Conservation (phyloP, 352 stramenopile genomes). For the Peronosclerospora sorghi region DNA sequence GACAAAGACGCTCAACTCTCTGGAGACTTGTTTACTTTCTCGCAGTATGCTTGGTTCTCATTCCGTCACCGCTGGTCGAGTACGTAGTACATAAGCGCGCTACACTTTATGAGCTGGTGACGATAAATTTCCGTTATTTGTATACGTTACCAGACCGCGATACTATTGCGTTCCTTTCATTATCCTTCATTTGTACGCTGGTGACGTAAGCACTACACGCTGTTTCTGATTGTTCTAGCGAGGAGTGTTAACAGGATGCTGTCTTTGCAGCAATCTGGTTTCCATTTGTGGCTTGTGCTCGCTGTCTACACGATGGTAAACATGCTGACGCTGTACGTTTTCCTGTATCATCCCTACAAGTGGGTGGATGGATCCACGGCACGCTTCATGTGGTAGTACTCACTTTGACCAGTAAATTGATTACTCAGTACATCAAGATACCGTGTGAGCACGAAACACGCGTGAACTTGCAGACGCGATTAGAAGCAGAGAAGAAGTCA, state of each 20-base stretch:
- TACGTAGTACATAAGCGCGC: conserved; percentile 20
- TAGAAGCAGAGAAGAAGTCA: too few relatives aligned
- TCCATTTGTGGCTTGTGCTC: conserved; percentile 27
- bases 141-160: conserved; percentile 36
- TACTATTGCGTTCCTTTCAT: conserved; percentile 79
- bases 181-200: conserved; percentile 66
- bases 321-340: conserved; percentile 55
- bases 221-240: not conserved
- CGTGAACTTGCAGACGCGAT: too few relatives aligned
- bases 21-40: conserved; percentile 68
- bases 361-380: conserved; percentile 73
- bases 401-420: too few relatives aligned
- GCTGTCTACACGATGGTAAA: conserved; percentile 53
- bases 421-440: too few relatives aligned
- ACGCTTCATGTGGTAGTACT: conserved; percentile 81
- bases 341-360: conserved; percentile 49
- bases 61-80: conserved; percentile 84
- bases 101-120: not conserved
- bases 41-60: conserved; percentile 68
- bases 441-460: too few relatives aligned
- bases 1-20: conserved; percentile 41
- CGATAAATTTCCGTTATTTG: not conserved
- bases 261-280: conserved; percentile 41
- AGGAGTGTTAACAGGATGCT: conserved; percentile 4
- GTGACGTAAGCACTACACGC: conserved; percentile 30